phyloP scores from a whole-genome alignment of 768 basidiomycete species.

The Suillus americanus region DNA sequence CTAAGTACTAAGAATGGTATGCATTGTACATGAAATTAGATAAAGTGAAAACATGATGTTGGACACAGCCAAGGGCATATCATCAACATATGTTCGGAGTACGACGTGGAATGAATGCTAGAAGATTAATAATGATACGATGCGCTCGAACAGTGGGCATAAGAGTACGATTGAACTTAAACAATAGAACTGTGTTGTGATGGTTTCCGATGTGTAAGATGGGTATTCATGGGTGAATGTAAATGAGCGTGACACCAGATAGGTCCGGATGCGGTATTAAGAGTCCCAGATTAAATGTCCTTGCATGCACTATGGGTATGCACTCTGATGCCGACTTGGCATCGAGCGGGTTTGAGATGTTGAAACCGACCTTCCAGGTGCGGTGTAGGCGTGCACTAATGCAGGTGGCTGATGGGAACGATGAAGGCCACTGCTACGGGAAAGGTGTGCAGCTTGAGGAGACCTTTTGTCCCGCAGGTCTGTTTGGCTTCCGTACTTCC shows the following conservation, averaged over 20 bases:
- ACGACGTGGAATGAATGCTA: neutral
- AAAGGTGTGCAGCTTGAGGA: slow-evolving; percentile 10
- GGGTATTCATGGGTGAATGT: slow-evolving; percentile 26
- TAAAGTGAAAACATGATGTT: slow-evolving; percentile 2
- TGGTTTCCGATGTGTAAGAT: slow-evolving; percentile 16
- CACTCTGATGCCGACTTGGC: slow-evolving; percentile 18
- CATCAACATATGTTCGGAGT: neutral
- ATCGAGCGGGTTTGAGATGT: slow-evolving; percentile 14
- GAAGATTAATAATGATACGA: slow-evolving; percentile 8
- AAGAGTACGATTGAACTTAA: slow-evolving; percentile 3
- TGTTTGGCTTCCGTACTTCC: slow-evolving; percentile 17
- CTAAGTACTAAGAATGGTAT: neutral
- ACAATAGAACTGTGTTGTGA: slow-evolving; percentile 8
- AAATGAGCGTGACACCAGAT: slow-evolving; percentile 16
- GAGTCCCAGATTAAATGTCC: neutral
- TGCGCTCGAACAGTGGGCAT: slow-evolving; percentile 5
- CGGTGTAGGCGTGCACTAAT: slow-evolving; percentile 5
- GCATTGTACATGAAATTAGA: slow-evolving; percentile 10
- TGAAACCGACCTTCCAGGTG: slow-evolving; percentile 19
- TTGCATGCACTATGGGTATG: slow-evolving; percentile 19
- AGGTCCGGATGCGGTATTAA: slow-evolving; percentile 12
- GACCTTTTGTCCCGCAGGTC: slow-evolving; percentile 17
- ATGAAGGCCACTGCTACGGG: slow-evolving; percentile 13
- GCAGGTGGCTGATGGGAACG: slow-evolving; percentile 27
- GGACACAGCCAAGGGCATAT: neutral